Percentiles rank a stretch among this genome's conserved stretches.
Conservation (phyloP, 2,329 filamentous ascomycete species). For the Chaetomiaceae sp. region DNA sequence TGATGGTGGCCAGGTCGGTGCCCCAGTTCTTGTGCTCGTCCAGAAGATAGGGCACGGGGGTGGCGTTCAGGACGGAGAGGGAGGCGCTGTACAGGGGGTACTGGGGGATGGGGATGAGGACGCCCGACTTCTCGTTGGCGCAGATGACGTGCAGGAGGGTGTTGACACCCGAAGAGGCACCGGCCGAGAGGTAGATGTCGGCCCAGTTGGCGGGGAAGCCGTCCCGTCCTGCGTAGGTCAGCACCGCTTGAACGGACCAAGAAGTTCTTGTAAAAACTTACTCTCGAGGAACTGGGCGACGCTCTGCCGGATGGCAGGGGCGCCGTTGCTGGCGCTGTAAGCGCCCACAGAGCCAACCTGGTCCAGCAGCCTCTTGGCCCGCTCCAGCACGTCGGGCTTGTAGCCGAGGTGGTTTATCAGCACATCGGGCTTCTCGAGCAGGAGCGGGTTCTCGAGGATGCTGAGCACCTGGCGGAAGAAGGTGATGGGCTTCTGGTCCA, state of each 20-base stretch:
- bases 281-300: constrained; percentile 90
- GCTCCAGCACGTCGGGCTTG: constrained; percentile 80
- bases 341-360: constrained; percentile 89
- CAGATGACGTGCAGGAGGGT: constrained; percentile 89
- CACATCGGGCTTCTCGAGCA: constrained; percentile 80
- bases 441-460: constrained; percentile 80
- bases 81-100: constrained; percentile 97
- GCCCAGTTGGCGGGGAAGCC: constrained; percentile 77
- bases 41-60: constrained; percentile 87
- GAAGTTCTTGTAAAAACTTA: constrained; percentile 37
- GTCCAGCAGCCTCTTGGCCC: constrained; percentile 74
- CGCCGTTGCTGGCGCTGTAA: constrained; percentile 92
- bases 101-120: constrained; percentile 93
- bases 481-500: constrained; percentile 98
- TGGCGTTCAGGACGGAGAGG: constrained; percentile 77
- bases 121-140: constrained; percentile 67
- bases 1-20: constrained; percentile 78
- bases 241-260: neutral
- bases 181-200: constrained; percentile 85
- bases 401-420: constrained; percentile 74
- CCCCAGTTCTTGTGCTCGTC: constrained; percentile 85
- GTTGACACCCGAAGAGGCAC: constrained; percentile 91
- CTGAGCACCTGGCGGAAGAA: constrained; percentile 98
- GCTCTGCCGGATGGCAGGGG: constrained; percentile 78
- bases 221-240: constrained; percentile 61